Evolutionary conservation across 805 yeast genomes (phyloP).

Genomic region (Alloascoidea africana): DNA sequence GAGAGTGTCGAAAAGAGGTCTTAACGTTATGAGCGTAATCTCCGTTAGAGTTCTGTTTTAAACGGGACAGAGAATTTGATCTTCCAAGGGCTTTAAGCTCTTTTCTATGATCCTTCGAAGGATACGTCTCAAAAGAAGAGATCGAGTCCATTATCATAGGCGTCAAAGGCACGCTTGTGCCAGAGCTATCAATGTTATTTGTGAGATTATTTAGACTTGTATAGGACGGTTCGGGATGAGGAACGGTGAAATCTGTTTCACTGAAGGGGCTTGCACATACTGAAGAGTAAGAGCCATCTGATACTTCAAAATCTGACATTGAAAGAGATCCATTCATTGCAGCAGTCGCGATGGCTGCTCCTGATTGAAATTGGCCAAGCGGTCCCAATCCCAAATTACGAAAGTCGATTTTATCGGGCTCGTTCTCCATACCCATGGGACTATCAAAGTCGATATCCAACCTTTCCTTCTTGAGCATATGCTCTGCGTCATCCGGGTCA

Average conservation of each 20-base stretch:
- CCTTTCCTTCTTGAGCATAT: neutral
- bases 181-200: neutral
- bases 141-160: neutral
- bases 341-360: conserved; percentile 17
- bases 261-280: conserved; percentile 6
- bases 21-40: no score
- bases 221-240: no score
- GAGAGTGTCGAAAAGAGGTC: no score
- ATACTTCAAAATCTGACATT: conserved; percentile 16
- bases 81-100: conserved; percentile 1
- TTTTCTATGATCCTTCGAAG: neutral
- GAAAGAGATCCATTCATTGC: conserved; percentile 16
- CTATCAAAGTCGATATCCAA: neutral
- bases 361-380: conserved; percentile 18
- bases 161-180: neutral
- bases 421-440: neutral
- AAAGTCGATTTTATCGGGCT: no score
- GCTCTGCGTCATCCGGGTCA: neutral
- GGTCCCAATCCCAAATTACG: conserved; percentile 1
- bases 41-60: no score
- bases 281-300: conserved; percentile 5
- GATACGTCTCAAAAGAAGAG: neutral
- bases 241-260: conserved; percentile 5
- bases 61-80: neutral
- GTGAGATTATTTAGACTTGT: neutral